phyloP scores from a whole-genome alignment of 352 stramenopile genomes.

The Pythium plurisporium region DNA sequence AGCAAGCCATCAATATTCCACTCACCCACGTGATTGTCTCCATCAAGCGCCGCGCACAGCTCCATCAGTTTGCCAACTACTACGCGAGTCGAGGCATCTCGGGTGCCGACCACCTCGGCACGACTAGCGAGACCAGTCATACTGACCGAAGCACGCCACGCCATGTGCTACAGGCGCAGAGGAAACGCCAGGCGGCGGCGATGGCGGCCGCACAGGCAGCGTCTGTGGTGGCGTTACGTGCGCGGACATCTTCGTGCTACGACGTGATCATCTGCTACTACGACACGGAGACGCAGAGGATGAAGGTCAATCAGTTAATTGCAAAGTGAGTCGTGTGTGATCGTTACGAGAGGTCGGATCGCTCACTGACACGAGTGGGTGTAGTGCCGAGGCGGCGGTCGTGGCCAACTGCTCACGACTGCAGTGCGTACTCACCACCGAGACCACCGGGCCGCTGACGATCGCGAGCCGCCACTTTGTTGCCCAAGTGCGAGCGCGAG shows the following conservation, averaged over 20 bases:
- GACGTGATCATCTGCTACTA: constrained; percentile 37
- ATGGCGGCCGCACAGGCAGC: constrained; percentile 5
- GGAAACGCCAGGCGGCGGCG: constrained; percentile 8
- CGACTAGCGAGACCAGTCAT: not conserved
- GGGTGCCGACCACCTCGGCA: constrained; percentile 41
- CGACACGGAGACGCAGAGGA: constrained; percentile 19
- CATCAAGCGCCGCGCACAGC: constrained; percentile 58
- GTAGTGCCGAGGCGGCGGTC: constrained; percentile 18
- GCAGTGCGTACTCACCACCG: constrained; percentile 43
- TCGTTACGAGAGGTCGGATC: no score
- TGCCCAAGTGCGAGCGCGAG: constrained; percentile 12
- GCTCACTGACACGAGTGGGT: no score
- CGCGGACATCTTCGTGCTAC: constrained; percentile 4
- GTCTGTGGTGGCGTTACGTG: constrained; percentile 18
- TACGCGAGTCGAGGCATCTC: constrained; percentile 66
- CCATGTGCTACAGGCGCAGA: constrained; percentile 10
- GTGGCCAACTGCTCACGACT: constrained; percentile 42
- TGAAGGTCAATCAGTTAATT: constrained; percentile 20
- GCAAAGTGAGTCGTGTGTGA: constrained; percentile 9
- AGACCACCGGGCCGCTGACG: constrained; percentile 30
- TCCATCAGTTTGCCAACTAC: constrained; percentile 66
- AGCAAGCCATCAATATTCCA: constrained; percentile 42
- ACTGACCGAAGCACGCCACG: constrained; percentile 10
- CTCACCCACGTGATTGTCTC: constrained; percentile 65
- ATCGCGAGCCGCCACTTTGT: constrained; percentile 34